Evolutionary conservation across 805 yeast species (phyloP).

Genomic region (Saturnispora besseyi): DNA sequence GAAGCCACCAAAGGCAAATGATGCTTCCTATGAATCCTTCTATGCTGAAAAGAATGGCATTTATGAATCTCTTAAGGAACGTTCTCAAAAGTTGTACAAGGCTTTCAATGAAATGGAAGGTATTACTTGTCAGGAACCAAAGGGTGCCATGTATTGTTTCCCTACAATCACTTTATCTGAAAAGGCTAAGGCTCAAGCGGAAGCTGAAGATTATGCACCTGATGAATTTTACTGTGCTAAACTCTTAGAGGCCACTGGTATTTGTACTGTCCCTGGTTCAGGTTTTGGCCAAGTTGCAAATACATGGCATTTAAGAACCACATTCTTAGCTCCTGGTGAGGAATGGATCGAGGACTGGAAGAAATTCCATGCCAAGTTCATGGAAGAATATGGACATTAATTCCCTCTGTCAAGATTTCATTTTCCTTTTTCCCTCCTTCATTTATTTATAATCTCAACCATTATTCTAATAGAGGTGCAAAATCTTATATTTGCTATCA

Average conservation of each 20-base stretch:
- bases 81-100: conserved; percentile 56
- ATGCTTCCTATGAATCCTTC: conserved; percentile 62
- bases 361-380: conserved; percentile 67
- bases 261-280: conserved; percentile 95
- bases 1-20: conserved; percentile 78
- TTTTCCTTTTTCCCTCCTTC: no score
- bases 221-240: conserved; percentile 88
- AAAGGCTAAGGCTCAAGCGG: conserved; percentile 55
- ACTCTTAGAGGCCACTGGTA: conserved; percentile 80
- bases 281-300: conserved; percentile 93
- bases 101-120: conserved; percentile 77
- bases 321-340: conserved; percentile 91
- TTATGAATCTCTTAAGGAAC: conserved; percentile 48
- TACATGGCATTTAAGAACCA: conserved; percentile 89
- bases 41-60: conserved; percentile 52
- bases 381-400: conserved; percentile 37
- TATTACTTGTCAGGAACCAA: conserved; percentile 77
- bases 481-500: no score
- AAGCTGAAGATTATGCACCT: conserved; percentile 45
- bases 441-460: no score
- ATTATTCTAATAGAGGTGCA: no score
- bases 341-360: conserved; percentile 81
- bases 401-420: no score
- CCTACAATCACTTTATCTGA: conserved; percentile 65
- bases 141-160: conserved; percentile 97